Base-by-base conservation (phyloP, 2,329 filamentous ascomycete species). In the Raffaelea arxii region DNA sequence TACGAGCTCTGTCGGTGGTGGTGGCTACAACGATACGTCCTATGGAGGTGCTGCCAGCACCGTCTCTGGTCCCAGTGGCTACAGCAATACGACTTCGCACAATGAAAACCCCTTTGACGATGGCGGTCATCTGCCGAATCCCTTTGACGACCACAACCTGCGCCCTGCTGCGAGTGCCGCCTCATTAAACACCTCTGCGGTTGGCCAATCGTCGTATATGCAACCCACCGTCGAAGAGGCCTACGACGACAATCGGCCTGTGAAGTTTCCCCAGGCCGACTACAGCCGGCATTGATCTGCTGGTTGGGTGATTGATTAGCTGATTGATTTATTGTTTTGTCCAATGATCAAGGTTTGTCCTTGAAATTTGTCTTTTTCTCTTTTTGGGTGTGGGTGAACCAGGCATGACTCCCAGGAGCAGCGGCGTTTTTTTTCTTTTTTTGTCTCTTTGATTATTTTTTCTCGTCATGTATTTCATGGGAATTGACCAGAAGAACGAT, bases 161-260 rank as follows among this genome's bases (percentile, higher is more conserved):
- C 52, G 49, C n/a, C 50, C 52, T 2, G 49, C 50, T 10, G 51
- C 50, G n/a, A 54, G 50, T 42, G 43, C 46, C 10, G 16, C 49
- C 4, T 53, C 52, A 11, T 30, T 53, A 19, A 46, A 46, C 43
- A 46, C 49, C 10, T 44, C 46, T 6, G 35, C 42, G 1, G 46
- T 39, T 4, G 42, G 38, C 10, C 50, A 61, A 49, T 46, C 58
- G 51, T 24, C 55, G 55, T 74, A 66, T 52, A 65, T 59, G 36
- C 63, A 64, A 7, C 66, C 66, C 6, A 62, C 64, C 2, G 63
- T 64, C 4, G 60, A 66, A 21, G 65, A 69, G 19, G 65, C 66
- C 24, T 74, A 70, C 51, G 66, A 70, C 41, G 67, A 72, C 44
- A 61, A 65, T 44, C 57, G 60, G 49, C 72, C 75, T 0, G 72